Percentiles rank a stretch among this genome's conserved stretches.
phyloP scores from a whole-genome alignment of 495 filamentous ascomycete genomes.

The Pseudomonodictys pantanalensis region DNA sequence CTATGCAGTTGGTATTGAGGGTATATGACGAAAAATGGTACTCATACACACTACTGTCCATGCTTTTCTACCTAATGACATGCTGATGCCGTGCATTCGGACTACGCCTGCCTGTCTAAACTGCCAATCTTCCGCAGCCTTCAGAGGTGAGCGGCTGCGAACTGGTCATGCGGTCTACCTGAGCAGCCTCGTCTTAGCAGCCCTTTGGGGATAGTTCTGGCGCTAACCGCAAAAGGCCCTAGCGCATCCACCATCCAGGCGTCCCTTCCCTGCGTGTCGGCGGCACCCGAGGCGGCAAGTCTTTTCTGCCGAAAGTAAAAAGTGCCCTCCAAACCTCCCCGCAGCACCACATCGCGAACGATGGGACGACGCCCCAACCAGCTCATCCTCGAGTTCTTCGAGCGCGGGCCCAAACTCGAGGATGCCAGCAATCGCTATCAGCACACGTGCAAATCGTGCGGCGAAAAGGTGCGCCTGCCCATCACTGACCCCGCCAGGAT shows the following conservation, averaged over 20 bases:
- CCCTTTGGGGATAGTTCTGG: too few relatives aligned
- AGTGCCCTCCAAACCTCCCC: neutral
- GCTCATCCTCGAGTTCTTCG: slow-evolving; percentile 80
- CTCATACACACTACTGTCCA: too few relatives aligned
- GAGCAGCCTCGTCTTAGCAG: too few relatives aligned
- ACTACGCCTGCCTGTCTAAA: too few relatives aligned
- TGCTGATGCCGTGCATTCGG: too few relatives aligned
- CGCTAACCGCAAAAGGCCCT: too few relatives aligned
- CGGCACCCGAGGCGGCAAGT: neutral
- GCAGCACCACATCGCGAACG: neutral
- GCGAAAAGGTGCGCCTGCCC: slow-evolving; percentile 54
- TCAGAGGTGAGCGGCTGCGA: too few relatives aligned
- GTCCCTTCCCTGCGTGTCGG: slow-evolving; percentile 52
- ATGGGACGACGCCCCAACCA: slow-evolving; percentile 83
- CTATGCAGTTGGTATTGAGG: neutral
- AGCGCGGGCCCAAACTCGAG: slow-evolving; percentile 73
- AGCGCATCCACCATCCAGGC: too few relatives aligned
- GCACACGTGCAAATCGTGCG: slow-evolving; percentile 81
- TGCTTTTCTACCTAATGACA: too few relatives aligned
- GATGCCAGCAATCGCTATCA: slow-evolving; percentile 85
- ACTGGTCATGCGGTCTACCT: too few relatives aligned
- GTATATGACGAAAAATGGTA: slow-evolving; percentile 11
- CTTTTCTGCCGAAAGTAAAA: neutral
- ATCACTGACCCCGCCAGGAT: too few relatives aligned
- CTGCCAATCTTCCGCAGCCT: too few relatives aligned